Base-by-base conservation (phyloP, 805 yeast species). In the Candida loeiensis region DNA sequence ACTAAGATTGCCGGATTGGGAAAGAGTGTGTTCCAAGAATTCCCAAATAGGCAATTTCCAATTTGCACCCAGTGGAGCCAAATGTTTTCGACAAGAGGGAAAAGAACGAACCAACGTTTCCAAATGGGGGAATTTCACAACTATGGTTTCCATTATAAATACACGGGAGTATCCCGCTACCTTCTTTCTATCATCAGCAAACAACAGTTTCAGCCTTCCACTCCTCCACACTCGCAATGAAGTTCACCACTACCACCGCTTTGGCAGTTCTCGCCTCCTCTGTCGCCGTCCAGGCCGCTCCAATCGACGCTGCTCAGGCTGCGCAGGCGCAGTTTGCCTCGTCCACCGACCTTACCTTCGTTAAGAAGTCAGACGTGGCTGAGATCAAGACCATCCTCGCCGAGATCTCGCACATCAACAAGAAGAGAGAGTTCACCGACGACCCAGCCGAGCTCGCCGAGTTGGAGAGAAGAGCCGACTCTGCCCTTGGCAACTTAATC, bases 241-340 rank as follows among this genome's bases (percentile, higher is more conserved):
- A 66, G 59, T 61, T 68, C 31, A 53, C 73, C 27, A 55, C 65
- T 33, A 51, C 73, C 34, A 58, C 73, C 35, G 54, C 61, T 38
- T 51, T 66, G 45, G 71, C 73, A 41, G 51, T 68, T 45, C 59
- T 66, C 50, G 71, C 69, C 40, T 34, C 73, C 25, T 44, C 64
- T 27, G 55, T 69, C 21, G 47, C 61, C 34, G 72, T 62, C 24
- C 47, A 53, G 36, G 68, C 73, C 40, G 68, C 71, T 14, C 61
- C 60, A 27, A 30, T 53, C 29, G 30, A 41, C 18, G 18, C 45
- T 29, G 28, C 41, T 12, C 19, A 15, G 12, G 38, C 36, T 18
- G 39, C 16, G 3, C 17, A 17, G 9, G 37, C 40, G 21, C 64
- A 63, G 48, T 37, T 54, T 37, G 43, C 52, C 36, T 42, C 48